Evolutionary conservation across 805 yeast genomes (phyloP).

Genomic region (Clavispora fructus): DNA sequence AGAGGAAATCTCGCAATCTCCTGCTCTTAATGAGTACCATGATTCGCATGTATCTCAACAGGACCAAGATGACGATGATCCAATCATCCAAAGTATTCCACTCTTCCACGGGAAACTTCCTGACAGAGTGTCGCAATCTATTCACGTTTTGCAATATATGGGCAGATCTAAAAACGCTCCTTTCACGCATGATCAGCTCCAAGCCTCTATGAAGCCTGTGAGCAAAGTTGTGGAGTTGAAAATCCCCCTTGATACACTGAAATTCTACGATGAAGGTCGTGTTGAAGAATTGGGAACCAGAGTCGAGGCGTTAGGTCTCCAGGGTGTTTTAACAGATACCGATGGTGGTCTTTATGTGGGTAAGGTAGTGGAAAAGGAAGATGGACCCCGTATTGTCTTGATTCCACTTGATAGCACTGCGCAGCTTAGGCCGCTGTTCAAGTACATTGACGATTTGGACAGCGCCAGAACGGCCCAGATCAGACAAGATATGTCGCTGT

Average conservation of each 20-base stretch:
- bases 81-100: slow-evolving; percentile 36
- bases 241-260: slow-evolving; percentile 63
- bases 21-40: slow-evolving; percentile 1
- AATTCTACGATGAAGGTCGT: slow-evolving; percentile 62
- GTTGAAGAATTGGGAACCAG: slow-evolving; percentile 60
- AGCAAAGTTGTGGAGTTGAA: slow-evolving; percentile 69
- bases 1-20: slow-evolving; percentile 9
- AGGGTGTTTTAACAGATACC: slow-evolving; percentile 60
- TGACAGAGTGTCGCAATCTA: slow-evolving; percentile 17
- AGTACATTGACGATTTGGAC: slow-evolving; percentile 63
- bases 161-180: slow-evolving; percentile 46
- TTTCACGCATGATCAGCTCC: slow-evolving; percentile 27
- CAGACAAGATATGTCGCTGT: slow-evolving; percentile 29
- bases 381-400: slow-evolving; percentile 46
- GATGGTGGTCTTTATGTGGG: slow-evolving; percentile 44
- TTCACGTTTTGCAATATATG: slow-evolving; percentile 35
- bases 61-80: slow-evolving; percentile 24
- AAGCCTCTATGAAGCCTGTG: slow-evolving; percentile 53
- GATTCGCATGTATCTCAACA: background rate
- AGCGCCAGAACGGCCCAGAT: slow-evolving; percentile 37
- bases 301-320: slow-evolving; percentile 55
- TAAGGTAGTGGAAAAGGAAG: slow-evolving; percentile 19
- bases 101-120: slow-evolving; percentile 24
- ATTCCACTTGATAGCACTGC: slow-evolving; percentile 61
- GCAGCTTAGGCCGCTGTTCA: slow-evolving; percentile 79